Evolutionary conservation across 1,139 yeast genomes (phyloP).

Genomic region (Saccharomyces hybrid): DNA sequence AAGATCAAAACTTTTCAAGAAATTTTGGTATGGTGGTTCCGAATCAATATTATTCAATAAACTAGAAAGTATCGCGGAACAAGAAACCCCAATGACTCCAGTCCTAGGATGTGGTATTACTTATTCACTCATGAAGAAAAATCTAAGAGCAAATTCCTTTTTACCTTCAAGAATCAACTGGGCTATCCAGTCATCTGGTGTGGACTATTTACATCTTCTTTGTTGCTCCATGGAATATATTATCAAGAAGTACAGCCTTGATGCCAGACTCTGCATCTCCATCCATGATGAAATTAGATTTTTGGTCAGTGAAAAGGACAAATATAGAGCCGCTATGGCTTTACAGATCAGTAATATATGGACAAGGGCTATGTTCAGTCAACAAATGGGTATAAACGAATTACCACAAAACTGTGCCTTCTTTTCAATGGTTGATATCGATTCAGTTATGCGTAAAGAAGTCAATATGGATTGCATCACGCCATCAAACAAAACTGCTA

Average conservation of each 20-base stretch:
- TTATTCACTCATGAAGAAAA: conserved; percentile 60
- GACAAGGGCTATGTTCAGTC: conserved; percentile 95
- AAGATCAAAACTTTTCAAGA: conserved; percentile 32
- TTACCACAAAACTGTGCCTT: conserved; percentile 94
- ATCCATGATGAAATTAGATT: conserved; percentile 95
- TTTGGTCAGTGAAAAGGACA: conserved; percentile 64
- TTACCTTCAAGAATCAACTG: conserved; percentile 91
- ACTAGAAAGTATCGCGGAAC: conserved; percentile 79
- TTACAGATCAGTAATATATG: conserved; percentile 85
- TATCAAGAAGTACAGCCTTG: conserved; percentile 52
- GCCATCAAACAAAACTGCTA: conserved; percentile 69
- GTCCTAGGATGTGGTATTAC: conserved; percentile 92
- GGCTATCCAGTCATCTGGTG: conserved; percentile 98
- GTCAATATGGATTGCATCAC: conserved; percentile 84
- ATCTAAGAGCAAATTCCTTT: conserved; percentile 59
- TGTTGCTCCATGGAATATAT: conserved; percentile 85
- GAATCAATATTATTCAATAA: conserved; percentile 89
- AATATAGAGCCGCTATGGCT: conserved; percentile 68
- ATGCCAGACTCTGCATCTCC: conserved; percentile 75
- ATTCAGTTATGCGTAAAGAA: conserved; percentile 79
- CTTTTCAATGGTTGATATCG: conserved; percentile 90
- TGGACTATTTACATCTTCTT: conserved; percentile 82
- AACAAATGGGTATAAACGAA: conserved; percentile 81
- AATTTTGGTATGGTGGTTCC: conserved; percentile 83
- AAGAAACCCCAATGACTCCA: conserved; percentile 80